Percentiles rank a stretch among this genome's conserved stretches.
These are phyloP conservation scores for Trifolium dubium DNA, from an alignment of 306 rosid genomes.

Conservation along the genomic window DNA sequence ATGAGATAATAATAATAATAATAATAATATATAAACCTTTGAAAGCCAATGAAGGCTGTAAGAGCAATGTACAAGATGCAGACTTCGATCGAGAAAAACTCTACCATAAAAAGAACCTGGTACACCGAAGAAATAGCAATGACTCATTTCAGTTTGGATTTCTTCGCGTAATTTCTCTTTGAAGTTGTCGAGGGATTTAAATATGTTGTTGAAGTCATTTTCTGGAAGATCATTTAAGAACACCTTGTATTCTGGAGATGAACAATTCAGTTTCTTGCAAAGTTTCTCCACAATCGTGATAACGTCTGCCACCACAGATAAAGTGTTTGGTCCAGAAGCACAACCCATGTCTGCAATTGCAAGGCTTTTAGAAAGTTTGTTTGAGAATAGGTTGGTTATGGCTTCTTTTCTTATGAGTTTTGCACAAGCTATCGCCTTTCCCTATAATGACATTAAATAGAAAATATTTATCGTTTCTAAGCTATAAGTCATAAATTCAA, in stretches of 20 bases:
- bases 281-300: conserved; percentile 46
- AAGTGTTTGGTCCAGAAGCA: conserved; percentile 63
- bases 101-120: conserved; percentile 67
- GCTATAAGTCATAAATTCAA: too few species aligned
- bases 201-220: conserved; percentile 57
- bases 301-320: conserved; percentile 42
- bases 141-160: conserved; percentile 29
- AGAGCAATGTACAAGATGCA: conserved; percentile 57
- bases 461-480: too few species aligned
- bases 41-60: conserved; percentile 54
- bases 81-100: conserved; percentile 38
- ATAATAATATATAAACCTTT: conserved; percentile 42
- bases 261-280: conserved; percentile 1
- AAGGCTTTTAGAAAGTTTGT: conserved; percentile 23
- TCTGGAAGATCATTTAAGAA: conserved; percentile 51
- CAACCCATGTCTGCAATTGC: conserved; percentile 64
- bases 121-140: conserved; percentile 53
- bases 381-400: conserved; percentile 31
- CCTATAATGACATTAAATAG: conserved; percentile 15
- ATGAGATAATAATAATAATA: too few species aligned
- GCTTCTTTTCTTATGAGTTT: conserved; percentile 52
- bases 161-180: conserved; percentile 27
- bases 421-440: conserved; percentile 42
- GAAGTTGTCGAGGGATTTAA: conserved; percentile 50
- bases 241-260: conserved; percentile 49